Percentiles rank a stretch among this genome's conserved stretches.
Evolutionary conservation across 495 filamentous ascomycete genomes (phyloP).

Genomic region (Podospora australis): DNA sequence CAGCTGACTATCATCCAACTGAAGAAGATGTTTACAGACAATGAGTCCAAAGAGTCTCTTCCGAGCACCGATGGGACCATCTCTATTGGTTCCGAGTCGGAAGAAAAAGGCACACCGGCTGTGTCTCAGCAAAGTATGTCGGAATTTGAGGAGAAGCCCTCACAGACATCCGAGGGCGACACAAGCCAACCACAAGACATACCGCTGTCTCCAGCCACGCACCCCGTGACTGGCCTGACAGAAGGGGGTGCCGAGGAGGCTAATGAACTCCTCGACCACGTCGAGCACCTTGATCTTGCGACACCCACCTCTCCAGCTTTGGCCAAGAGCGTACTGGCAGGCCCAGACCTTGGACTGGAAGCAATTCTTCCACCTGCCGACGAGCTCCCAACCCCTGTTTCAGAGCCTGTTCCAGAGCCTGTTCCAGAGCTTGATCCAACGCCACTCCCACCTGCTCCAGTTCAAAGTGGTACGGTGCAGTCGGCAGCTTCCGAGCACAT

Average conservation of each 20-base stretch:
- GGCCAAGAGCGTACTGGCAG: conserved; percentile 8
- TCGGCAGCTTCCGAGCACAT: conserved; percentile 8
- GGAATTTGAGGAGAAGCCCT: conserved; percentile 25
- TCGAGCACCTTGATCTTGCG: conserved; percentile 69
- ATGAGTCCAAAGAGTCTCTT: conserved; percentile 66
- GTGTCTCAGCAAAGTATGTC: conserved; percentile 23
- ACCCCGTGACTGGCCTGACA: conserved; percentile 11
- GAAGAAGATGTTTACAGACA: conserved; percentile 91
- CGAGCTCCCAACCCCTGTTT: conserved; percentile 1
- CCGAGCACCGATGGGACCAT: conserved; percentile 55
- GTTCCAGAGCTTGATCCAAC: background rate
- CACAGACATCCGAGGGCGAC: conserved; percentile 16
- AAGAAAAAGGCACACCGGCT: conserved; percentile 35
- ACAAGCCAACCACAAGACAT: conserved; percentile 10
- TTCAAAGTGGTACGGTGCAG: background rate
- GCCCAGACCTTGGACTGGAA: conserved; percentile 8
- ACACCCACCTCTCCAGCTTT: conserved; percentile 34
- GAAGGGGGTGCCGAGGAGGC: conserved; percentile 11
- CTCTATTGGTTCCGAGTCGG: conserved; percentile 32
- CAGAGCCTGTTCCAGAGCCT: background rate
- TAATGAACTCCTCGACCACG: conserved; percentile 42
- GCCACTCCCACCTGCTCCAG: background rate
- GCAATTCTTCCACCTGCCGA: conserved; percentile 7
- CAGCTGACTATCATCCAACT: conserved; percentile 85
- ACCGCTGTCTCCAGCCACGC: conserved; percentile 21